phyloP scores from a whole-genome alignment of 345 rosid genomes.

The Camelina laxa region DNA sequence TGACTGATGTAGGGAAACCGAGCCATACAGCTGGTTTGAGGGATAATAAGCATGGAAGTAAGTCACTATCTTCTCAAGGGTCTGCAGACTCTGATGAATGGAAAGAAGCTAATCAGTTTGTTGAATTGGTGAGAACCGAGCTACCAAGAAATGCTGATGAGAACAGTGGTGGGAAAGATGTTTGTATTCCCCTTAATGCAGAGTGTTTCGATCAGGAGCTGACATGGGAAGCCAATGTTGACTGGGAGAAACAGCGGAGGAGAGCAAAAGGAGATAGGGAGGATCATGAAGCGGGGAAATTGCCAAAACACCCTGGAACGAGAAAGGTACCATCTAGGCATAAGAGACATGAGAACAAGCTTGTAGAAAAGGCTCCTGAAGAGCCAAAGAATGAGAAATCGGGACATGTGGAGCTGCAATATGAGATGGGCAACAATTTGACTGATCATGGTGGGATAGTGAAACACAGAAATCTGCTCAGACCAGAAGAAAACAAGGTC shows the following conservation, averaged over 20 bases:
- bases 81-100: constrained; percentile 57
- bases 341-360: constrained; percentile 46
- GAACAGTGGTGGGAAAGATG: constrained; percentile 47
- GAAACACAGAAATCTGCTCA: constrained; percentile 47
- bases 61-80: constrained; percentile 52
- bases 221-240: constrained; percentile 43
- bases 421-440: constrained; percentile 49
- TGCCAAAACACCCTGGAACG: constrained; percentile 45
- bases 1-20: constrained; percentile 47
- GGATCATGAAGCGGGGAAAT: constrained; percentile 46
- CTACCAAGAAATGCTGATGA: constrained; percentile 51
- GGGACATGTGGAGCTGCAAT: constrained; percentile 37
- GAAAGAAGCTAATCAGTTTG: constrained; percentile 75
- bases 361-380: constrained; percentile 47
- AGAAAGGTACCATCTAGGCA: constrained; percentile 47
- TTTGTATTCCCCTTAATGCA: constrained; percentile 34
- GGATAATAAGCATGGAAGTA: constrained; percentile 52
- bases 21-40: constrained; percentile 42
- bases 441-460: constrained; percentile 44
- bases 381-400: constrained; percentile 50
- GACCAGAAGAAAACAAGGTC: constrained; percentile 44
- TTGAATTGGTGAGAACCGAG: constrained; percentile 66
- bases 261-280: constrained; percentile 47
- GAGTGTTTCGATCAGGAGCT: constrained; percentile 51
- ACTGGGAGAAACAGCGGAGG: constrained; percentile 43